Evolutionary conservation across 306 rosid genomes (phyloP), one percentile per base, ranked within the genome.

Genomic region (Glycyrrhiza uralensis): DNA sequence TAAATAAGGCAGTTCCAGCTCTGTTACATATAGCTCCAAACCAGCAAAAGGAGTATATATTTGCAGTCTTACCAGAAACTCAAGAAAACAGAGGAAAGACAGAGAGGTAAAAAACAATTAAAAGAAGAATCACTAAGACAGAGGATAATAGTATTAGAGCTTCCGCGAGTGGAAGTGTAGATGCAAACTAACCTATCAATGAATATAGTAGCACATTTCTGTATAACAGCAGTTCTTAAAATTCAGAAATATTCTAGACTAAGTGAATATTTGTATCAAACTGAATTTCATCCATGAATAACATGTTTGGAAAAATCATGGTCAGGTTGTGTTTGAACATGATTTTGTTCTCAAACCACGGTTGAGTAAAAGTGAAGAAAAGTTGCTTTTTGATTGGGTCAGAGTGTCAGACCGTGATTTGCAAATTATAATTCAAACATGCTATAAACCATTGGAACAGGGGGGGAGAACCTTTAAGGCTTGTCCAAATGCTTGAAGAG

Each of bases 401-500:
- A 47, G 17, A 66, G 51, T 35, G 50, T 32, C 30, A 47, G 17
- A 66, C 17, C 13, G 38, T 47, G 13, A 62, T 61, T 68, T 33
- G 18, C 24, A 67, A 49, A 44, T 17, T 49, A 14, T 9, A 62
- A 33, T 64, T 57, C 33, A 9, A 29, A 44, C 50, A 69, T 52
- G 67, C 63, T 17, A 56, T 41, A 74, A 41, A 72, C 4, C 3
- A 35, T 61, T 54, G 32, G 71, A 68, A 28, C 22, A 67, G 36
- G 45, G 57, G 36, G 67, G 47, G 68, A 72, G 72, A 68, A 91
- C 98, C 98, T 87, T 91, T 51, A 89, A 77, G 58, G 79, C 87
- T 71, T 51, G 82, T 41, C 83, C 85, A 83, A 86, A 94, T 70
- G 91, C 87, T 83, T 85, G 91, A 71, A 94, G 93, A 76, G 86